These are phyloP conservation scores for Pseudonectria foliicola DNA, from an alignment of 2,329 filamentous ascomycete genomes.

Conservation along the genomic window DNA sequence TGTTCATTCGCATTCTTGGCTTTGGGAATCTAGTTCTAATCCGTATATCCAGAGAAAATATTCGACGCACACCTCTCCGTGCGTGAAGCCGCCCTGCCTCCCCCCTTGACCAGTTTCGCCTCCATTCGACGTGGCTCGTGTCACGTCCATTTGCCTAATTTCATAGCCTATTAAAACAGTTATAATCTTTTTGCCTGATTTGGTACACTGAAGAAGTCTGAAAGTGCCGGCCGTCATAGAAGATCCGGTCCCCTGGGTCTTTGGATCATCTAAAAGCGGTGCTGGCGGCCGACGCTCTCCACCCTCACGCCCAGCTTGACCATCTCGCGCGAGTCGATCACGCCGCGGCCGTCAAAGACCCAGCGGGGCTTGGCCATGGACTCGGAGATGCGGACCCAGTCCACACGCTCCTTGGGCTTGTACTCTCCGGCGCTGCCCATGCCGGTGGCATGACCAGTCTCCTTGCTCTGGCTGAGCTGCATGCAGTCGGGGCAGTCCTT, in stretches of 20 bases:
- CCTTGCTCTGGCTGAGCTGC: conserved; percentile 32
- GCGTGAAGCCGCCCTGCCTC: conserved; percentile 9
- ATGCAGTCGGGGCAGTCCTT: conserved; percentile 44
- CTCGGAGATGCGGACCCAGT: conserved; percentile 44
- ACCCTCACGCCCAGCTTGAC: conserved; percentile 44
- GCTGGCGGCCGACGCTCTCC: conserved; percentile 45
- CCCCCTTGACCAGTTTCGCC: conserved; percentile 9
- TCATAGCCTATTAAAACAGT: conserved; percentile 27
- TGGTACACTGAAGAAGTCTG: conserved; percentile 21
- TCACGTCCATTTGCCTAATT: conserved; percentile 20
- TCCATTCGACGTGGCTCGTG: conserved; percentile 17
- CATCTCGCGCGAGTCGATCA: conserved; percentile 43
- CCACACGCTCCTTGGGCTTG: conserved; percentile 39
- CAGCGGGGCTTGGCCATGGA: conserved; percentile 47
- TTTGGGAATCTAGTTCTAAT: too few relatives aligned
- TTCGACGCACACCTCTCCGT: conserved; percentile 13
- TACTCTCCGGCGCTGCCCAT: conserved; percentile 39
- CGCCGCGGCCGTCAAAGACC: conserved; percentile 51
- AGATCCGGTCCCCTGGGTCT: conserved; percentile 2
- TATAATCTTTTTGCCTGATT: conserved; percentile 20
- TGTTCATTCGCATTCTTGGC: too few relatives aligned
- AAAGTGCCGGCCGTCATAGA: conserved; percentile 12
- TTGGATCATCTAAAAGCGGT: conserved; percentile 28
- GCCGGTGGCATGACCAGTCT: conserved; percentile 33
- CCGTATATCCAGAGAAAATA: conserved; percentile 5